Base-by-base conservation (phyloP, 768 basidiomycete genomes). In the Rubroboletus satanas region DNA sequence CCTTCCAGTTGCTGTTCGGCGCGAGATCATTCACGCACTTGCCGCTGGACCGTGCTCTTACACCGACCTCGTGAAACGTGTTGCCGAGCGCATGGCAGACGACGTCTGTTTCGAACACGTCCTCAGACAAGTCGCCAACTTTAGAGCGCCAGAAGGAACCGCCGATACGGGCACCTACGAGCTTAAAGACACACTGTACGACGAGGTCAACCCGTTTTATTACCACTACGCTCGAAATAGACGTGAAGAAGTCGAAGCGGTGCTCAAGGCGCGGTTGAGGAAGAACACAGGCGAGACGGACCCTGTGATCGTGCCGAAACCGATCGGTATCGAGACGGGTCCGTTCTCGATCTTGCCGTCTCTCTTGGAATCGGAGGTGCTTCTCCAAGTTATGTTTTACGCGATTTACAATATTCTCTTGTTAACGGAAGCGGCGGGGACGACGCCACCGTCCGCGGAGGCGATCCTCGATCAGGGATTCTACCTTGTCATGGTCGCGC, bases 151-250 rank as follows among this genome's bases (percentile, higher is more conserved):
- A 0, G 91, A 91, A 65, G 80, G 81, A 0, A 83, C 83, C 1
- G 76, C 85, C 2, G 94, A 96, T 61, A 79, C 79, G 0, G 96
- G 97, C 0, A 73, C 83, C n/a, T 98, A 98, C 71, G 87, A 94
- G 57, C 82, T 98, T 50, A 88, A 85, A 67, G 84, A 92, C 44
- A 89, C 88, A 61, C 77, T 76, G 18, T 93, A 83, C 69, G 87
- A 85, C 57, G 90, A 97, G 59, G 88, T 98, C 59, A 90, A 98
- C 63, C 94, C 95, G 0, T 97, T 94, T 74, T 97, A 95, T 75
- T 90, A 88, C 66, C 95, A 98, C 66, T 98, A 97, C 69, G 88
- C 91, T 15, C 80, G 95, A 38, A 98, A 98, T 73, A 87, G 92
- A 62, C 82, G 94, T 38, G 92, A 96, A 63, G 91, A 94, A 67